Base-by-base conservation (phyloP, 345 rosid species). In the Eucalyptus caleyi region DNA sequence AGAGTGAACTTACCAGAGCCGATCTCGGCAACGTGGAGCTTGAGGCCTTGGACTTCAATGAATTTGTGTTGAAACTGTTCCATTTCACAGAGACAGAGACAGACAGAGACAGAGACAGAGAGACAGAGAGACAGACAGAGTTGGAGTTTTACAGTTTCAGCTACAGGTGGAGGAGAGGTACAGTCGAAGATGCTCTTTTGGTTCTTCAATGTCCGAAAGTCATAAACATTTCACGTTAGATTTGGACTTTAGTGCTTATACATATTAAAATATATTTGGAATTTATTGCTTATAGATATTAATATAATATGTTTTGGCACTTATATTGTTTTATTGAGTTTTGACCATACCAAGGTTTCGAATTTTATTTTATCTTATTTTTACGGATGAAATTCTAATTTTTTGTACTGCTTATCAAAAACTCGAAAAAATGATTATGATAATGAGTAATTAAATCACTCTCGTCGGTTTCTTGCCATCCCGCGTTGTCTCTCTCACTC, bases 11-110 rank as follows among this genome's bases (percentile, higher is more conserved):
- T 32, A 93, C 94, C 93, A 42, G 93, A 50, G 81, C 94, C 95
- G 47, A 89, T 88, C 51, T 94, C 94, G 18, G 94, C 95, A 16
- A 93, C 89, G 89, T 94, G 94, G 89, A 92, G 93, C 81, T 92
- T 92, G 37, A 92, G 89, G 5, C 93, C 94, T 49, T 72, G 82
- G 44, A 89, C 92, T 16, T 50, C 32, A 86, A 92, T 56, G 90
- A 91, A 91, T 8, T 62, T 92, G 92, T 93, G 95, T 83, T 92
- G 91, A 85, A 94, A 92, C 89, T 90, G 89, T 42, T 93, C 95
- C 95, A 93, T 94, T 69, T 69, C 21, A 14, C 32, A 65, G 30
- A n/a, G 56, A 51, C 56, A 51, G 19, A 50, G 8, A 42, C 49
- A 0, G 23, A 23, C 1, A 10, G 4, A 51, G 21, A 51, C 1